phyloP scores from a whole-genome alignment of 2,329 filamentous ascomycete species.

The Monosporascus cannonballus region DNA sequence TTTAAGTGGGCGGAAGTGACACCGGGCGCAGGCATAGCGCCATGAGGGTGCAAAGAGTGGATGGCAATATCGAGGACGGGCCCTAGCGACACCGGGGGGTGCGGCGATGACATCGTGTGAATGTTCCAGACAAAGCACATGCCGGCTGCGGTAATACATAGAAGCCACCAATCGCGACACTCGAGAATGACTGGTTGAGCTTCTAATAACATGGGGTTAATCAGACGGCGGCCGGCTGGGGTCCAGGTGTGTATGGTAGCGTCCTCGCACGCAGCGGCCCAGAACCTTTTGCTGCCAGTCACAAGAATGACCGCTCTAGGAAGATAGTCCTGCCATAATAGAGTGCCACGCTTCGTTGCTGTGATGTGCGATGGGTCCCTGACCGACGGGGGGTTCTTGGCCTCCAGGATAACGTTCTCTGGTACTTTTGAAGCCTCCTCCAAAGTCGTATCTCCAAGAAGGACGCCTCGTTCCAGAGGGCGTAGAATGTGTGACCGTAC shows the following conservation, averaged over 20 bases:
- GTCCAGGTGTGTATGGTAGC: conserved; percentile 89
- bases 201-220: conserved; percentile 82
- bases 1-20: conserved; percentile 90
- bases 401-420: conserved; percentile 78
- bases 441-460: conserved; percentile 44
- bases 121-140: conserved; percentile 94
- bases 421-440: conserved; percentile 58
- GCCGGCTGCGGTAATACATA: conserved; percentile 83
- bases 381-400: conserved; percentile 70
- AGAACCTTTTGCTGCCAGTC: conserved; percentile 85
- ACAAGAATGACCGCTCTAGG: conserved; percentile 82
- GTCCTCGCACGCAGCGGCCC: conserved; percentile 90
- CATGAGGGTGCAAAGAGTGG: conserved; percentile 70
- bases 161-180: conserved; percentile 79
- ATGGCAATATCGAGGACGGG: conserved; percentile 84
- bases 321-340: conserved; percentile 91
- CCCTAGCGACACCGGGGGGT: conserved; percentile 82
- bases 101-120: conserved; percentile 72
- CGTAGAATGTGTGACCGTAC: conserved; percentile 77
- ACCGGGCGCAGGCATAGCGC: conserved; percentile 69
- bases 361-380: conserved; percentile 81
- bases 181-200: conserved; percentile 92
- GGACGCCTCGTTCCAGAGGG: conserved; percentile 63
- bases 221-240: conserved; percentile 76
- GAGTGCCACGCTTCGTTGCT: conserved; percentile 71